These are phyloP conservation scores for Globisporangium canariense DNA, from an alignment of 352 stramenopile species.

Conservation along the genomic window DNA sequence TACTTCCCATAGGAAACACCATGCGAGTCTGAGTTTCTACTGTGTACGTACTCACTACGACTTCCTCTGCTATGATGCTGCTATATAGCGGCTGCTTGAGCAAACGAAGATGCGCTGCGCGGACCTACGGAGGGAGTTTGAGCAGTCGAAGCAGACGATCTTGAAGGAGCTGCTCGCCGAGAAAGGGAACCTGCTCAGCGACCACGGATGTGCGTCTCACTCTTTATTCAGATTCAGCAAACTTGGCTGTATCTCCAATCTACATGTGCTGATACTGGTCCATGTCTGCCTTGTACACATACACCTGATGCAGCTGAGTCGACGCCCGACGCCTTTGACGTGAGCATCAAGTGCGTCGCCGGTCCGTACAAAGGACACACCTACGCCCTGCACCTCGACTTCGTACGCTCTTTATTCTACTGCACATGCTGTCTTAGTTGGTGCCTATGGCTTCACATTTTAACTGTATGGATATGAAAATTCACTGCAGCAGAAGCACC, in stretches of 20 bases:
- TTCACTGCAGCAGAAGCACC: constrained; percentile 35
- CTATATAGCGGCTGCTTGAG: constrained; percentile 49
- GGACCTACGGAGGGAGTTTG: constrained; percentile 50
- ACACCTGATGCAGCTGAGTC: constrained; percentile 17
- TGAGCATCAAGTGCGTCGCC: constrained; percentile 45
- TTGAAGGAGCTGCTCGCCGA: constrained; percentile 52
- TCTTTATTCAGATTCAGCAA: background rate
- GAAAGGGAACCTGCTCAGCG: constrained; percentile 48
- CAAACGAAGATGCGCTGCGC: constrained; percentile 44
- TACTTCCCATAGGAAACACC: background rate
- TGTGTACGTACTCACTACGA: background rate
- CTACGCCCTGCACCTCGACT: constrained; percentile 57
- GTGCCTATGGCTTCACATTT: background rate
- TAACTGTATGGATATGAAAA: background rate
- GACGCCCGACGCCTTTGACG: constrained; percentile 41
- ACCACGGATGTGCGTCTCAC: constrained; percentile 10
- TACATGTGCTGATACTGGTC: background rate
- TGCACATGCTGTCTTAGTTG: too few species aligned
- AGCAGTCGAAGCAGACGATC: constrained; percentile 51
- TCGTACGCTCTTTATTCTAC: constrained; percentile 24
- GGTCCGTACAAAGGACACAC: constrained; percentile 61
- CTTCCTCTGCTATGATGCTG: background rate
- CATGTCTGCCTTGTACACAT: background rate
- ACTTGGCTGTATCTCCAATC: background rate
- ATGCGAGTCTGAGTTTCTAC: background rate